A percentile compares a stretch with the other conserved stretches of the same genome.
Evolutionary conservation across 1,284 basidiomycete genomes (phyloP).

Genomic region (Stereum hirsutum): DNA sequence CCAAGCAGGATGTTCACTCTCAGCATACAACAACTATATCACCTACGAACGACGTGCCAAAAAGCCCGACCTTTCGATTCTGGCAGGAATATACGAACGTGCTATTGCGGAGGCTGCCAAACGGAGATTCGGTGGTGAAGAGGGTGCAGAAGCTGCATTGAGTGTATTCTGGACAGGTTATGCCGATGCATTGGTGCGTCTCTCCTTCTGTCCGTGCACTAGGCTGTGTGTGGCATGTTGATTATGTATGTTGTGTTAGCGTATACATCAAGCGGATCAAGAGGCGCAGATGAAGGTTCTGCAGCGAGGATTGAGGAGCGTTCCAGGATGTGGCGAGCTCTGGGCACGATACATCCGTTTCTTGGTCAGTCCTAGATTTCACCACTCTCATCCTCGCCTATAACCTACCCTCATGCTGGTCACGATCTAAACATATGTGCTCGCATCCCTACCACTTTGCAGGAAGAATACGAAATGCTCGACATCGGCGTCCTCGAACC

Average conservation of each 20-base stretch:
- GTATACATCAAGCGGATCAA: conserved; percentile 33
- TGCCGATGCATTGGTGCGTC: conserved; percentile 42
- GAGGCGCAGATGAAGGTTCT: conserved; percentile 32
- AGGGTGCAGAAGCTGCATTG: conserved; percentile 46
- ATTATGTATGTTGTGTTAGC: conserved; percentile 24
- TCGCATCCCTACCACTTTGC: neutral
- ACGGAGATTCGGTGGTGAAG: conserved; percentile 39
- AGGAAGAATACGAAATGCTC: conserved; percentile 10
- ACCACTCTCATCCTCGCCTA: neutral
- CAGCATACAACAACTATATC: conserved; percentile 56
- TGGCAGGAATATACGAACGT: conserved; percentile 65
- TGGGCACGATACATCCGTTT: conserved; percentile 69
- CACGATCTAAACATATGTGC: too few relatives aligned
- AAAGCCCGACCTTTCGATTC: conserved; percentile 52
- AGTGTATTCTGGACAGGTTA: conserved; percentile 59
- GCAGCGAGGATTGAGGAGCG: conserved; percentile 52
- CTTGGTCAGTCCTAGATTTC: conserved; percentile 31
- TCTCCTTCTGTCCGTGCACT: conserved; percentile 2
- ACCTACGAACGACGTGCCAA: conserved; percentile 55
- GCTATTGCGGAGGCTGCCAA: conserved; percentile 66
- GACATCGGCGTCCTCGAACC: conserved; percentile 18
- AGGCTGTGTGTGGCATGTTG: neutral
- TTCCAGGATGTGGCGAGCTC: conserved; percentile 59
- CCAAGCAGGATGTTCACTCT: conserved; percentile 40
- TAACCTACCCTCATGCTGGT: neutral